Conservation (phyloP, 768 basidiomycete species). For the Cystofilobasidium macerans region DNA sequence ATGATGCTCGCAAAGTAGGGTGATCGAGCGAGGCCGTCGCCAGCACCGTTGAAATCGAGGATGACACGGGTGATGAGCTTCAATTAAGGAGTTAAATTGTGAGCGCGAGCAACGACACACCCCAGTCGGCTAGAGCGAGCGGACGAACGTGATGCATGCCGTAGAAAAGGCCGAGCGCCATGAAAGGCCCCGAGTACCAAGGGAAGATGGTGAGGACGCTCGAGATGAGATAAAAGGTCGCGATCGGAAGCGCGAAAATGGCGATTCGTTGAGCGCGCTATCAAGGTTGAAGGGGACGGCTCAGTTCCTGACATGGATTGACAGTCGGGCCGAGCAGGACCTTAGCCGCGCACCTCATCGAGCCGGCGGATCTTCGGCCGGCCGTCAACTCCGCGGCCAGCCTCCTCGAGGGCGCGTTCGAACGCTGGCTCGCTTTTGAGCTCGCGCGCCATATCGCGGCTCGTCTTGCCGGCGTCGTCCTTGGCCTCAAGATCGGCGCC, state of each 20-base stretch:
- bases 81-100: not conserved
- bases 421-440: conserved; percentile 83
- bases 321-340: too few species aligned
- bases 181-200: conserved; percentile 76
- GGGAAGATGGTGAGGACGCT: conserved; percentile 70
- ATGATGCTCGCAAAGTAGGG: conserved; percentile 94
- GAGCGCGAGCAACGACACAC: not conserved
- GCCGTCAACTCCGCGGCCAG: conserved; percentile 68
- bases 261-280: conserved; percentile 57
- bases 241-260: conserved; percentile 64
- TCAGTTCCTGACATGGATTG: not conserved
- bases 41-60: conserved; percentile 67
- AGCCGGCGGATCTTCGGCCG: conserved; percentile 55
- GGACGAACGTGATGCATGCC: conserved; percentile 78
- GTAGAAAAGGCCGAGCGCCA: conserved; percentile 77
- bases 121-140: not conserved
- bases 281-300: conserved; percentile 29
- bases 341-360: conserved; percentile 49
- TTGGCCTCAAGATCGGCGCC: conserved; percentile 71
- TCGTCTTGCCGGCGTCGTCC: conserved; percentile 73
- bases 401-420: conserved; percentile 78
- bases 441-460: conserved; percentile 88
- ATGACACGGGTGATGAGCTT: conserved; percentile 76
- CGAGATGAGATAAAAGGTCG: conserved; percentile 74
- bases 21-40: conserved; percentile 69